phyloP scores from a whole-genome alignment of 176 grass and related monocot genomes.

The Luzula sylvatica region DNA sequence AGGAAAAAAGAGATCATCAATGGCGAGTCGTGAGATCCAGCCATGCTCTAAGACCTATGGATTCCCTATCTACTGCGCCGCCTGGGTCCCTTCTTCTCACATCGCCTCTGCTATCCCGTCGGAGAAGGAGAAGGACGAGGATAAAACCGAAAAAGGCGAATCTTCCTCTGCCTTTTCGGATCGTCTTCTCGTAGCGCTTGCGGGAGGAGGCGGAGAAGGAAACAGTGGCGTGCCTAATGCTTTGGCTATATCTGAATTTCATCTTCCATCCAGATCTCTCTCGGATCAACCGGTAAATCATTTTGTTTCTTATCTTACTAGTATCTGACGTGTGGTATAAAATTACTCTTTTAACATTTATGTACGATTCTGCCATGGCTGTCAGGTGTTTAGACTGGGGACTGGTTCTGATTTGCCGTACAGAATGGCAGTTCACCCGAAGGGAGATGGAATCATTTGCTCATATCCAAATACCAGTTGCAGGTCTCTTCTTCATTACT shows the following conservation, averaged over 20 bases:
- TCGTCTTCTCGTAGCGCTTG: conserved; percentile 33
- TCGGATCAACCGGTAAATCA: conserved; percentile 43
- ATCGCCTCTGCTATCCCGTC: conserved; percentile 24
- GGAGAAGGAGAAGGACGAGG: neutral
- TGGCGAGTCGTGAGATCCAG: conserved; percentile 9
- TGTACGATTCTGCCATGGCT: neutral
- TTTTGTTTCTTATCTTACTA: neutral
- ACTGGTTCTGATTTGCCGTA: conserved; percentile 59
- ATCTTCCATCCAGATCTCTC: conserved; percentile 25
- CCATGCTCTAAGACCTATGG: conserved; percentile 49
- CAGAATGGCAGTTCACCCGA: conserved; percentile 84
- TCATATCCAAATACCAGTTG: conserved; percentile 53
- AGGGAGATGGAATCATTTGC: conserved; percentile 50
- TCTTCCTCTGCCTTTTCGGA: conserved; percentile 1
- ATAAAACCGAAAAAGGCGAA: conserved; percentile 2
- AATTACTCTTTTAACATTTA: neutral
- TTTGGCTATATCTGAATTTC: conserved; percentile 45
- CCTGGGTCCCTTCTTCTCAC: conserved; percentile 65
- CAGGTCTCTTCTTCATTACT: conserved; percentile 52
- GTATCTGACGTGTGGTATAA: too few species aligned
- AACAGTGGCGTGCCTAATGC: conserved; percentile 76
- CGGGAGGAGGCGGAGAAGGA: conserved; percentile 70
- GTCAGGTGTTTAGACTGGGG: conserved; percentile 54
- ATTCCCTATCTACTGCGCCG: conserved; percentile 86
- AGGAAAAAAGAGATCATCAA: conserved; percentile 14